phyloP scores from a whole-genome alignment of 768 basidiomycete genomes.

The Calocera cornea region DNA sequence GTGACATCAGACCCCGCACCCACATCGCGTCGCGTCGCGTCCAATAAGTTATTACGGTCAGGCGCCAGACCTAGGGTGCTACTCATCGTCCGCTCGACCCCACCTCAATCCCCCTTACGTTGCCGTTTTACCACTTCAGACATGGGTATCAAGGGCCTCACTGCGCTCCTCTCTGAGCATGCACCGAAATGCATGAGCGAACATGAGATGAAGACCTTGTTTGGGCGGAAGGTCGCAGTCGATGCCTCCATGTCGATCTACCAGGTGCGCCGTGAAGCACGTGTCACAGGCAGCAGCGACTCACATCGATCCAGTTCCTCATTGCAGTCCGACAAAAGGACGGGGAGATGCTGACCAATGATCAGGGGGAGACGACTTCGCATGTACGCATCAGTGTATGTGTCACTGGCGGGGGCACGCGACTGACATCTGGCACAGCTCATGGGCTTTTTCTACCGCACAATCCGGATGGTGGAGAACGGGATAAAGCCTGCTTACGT shows the following conservation, averaged over 20 bases:
- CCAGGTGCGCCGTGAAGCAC: slow-evolving; percentile 14
- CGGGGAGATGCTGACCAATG: slow-evolving; percentile 92
- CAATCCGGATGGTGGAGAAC: slow-evolving; percentile 94
- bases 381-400: slow-evolving; percentile 16
- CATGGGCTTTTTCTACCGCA: slow-evolving; percentile 98
- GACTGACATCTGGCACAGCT: too few relatives aligned
- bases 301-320: slow-evolving; percentile 54
- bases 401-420: too few relatives aligned
- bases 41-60: background rate
- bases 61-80: background rate
- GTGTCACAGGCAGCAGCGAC: background rate
- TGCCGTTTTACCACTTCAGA: background rate
- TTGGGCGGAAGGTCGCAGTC: slow-evolving; percentile 95
- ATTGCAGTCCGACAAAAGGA: slow-evolving; percentile 95
- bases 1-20: background rate
- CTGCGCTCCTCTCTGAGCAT: slow-evolving; percentile 74
- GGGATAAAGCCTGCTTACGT: slow-evolving; percentile 97
- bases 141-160: slow-evolving; percentile 96
- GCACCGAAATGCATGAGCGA: slow-evolving; percentile 78
- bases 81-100: background rate
- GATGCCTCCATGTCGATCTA: slow-evolving; percentile 97
- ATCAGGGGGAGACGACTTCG: slow-evolving; percentile 93
- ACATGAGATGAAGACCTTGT: slow-evolving; percentile 92
- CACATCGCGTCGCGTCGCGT: background rate
- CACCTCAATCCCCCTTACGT: background rate